Conservation (phyloP, 352 stramenopile species). For the Globisporangium barbulae region DNA sequence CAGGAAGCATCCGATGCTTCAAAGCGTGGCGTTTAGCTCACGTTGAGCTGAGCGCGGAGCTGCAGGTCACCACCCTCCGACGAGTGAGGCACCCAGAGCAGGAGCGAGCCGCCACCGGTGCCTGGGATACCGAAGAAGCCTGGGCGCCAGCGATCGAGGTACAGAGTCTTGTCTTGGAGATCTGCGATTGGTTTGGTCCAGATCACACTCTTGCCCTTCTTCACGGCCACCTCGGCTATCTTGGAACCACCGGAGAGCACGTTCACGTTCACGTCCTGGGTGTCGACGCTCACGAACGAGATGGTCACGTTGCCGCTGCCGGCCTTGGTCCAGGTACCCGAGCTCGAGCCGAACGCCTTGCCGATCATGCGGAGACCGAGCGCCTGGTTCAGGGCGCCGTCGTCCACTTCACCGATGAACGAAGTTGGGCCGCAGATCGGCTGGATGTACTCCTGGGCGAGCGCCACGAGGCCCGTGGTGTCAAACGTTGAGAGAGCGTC, state of each 20-base stretch:
- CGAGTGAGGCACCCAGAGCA: slow-evolving; percentile 52
- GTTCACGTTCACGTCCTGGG: slow-evolving; percentile 44
- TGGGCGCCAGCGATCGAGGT: slow-evolving; percentile 63
- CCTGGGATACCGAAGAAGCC: slow-evolving; percentile 51
- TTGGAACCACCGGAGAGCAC: slow-evolving; percentile 46
- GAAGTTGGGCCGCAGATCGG: slow-evolving; percentile 36
- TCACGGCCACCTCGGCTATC: slow-evolving; percentile 36
- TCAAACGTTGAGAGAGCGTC: slow-evolving; percentile 29
- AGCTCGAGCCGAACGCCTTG: slow-evolving; percentile 39
- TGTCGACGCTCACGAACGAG: slow-evolving; percentile 38
- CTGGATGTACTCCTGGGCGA: slow-evolving; percentile 41
- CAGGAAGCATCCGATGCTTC: too few species aligned
- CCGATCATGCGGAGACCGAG: slow-evolving; percentile 38
- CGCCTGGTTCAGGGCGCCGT: slow-evolving; percentile 33
- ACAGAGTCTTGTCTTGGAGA: slow-evolving; percentile 57
- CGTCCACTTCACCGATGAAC: slow-evolving; percentile 44
- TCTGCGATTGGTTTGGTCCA: slow-evolving; percentile 35
- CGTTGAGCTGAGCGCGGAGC: slow-evolving; percentile 44
- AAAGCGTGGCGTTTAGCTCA: slow-evolving; percentile 26
- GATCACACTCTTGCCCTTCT: slow-evolving; percentile 26
- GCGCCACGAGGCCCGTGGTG: slow-evolving; percentile 32
- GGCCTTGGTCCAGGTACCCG: slow-evolving; percentile 34
- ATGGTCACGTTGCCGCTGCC: slow-evolving; percentile 36
- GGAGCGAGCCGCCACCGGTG: slow-evolving; percentile 54
- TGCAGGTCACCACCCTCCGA: slow-evolving; percentile 40